These are phyloP conservation scores for Thraustochytrium striatum DNA, from an alignment of 352 stramenopile genomes.

Conservation along the genomic window DNA sequence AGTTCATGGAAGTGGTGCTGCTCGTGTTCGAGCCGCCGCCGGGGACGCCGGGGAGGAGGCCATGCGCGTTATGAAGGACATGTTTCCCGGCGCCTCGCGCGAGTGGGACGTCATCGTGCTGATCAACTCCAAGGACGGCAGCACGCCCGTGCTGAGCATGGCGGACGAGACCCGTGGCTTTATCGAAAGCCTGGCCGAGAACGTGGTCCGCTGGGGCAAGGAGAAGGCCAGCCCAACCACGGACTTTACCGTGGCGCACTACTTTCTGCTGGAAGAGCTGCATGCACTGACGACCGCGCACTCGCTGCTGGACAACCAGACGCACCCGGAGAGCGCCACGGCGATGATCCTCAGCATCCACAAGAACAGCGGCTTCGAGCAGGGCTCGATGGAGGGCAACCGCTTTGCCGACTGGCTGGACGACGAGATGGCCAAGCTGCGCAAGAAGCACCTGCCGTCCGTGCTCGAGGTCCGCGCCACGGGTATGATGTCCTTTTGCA, in stretches of 20 bases:
- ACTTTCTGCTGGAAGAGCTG: slow-evolving; percentile 1
- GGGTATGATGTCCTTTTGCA: slow-evolving; percentile 19
- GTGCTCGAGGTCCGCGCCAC: neutral
- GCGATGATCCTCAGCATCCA: slow-evolving; percentile 27
- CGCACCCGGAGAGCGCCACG: neutral
- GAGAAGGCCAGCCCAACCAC: neutral
- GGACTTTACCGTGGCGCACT: neutral
- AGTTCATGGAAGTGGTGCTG: slow-evolving; percentile 28
- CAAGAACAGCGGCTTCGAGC: slow-evolving; percentile 12
- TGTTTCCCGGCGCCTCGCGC: slow-evolving; percentile 12
- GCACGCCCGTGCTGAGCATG: neutral
- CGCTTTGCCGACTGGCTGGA: slow-evolving; percentile 32
- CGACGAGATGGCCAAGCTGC: neutral
- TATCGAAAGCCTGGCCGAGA: neutral
- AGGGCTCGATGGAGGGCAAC: slow-evolving; percentile 19
- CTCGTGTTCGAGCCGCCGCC: slow-evolving; percentile 27
- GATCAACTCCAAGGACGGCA: neutral
- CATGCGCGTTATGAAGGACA: neutral
- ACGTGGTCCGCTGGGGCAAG: neutral
- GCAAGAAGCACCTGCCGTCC: neutral
- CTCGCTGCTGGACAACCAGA: neutral
- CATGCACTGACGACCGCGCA: neutral
- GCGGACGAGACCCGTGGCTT: neutral
- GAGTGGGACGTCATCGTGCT: slow-evolving; percentile 10
- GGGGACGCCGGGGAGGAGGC: neutral